Evolutionary conservation across 495 filamentous ascomycete species (phyloP), one percentile per base, ranked within the genome.

Genomic region (Bathelium albidoporum): DNA sequence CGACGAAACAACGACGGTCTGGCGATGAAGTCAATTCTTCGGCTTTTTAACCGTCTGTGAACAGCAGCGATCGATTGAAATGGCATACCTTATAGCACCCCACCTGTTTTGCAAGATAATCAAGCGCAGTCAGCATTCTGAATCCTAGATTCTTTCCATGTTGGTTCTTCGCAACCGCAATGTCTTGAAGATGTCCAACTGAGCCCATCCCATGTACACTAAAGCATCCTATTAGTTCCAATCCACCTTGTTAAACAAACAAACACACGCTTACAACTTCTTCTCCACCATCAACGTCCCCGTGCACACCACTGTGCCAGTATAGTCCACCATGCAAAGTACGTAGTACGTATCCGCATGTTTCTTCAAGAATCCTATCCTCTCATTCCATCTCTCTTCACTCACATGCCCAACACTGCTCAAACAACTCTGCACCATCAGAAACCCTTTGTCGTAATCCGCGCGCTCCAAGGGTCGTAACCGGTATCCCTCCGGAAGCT

Each of bases 81-180:
- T 55, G 26, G 4, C 61, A 32, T 31, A 63, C 61, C 49, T 43
- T 63, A 31, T 63, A 58, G 31, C 61, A 63, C 3, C 61, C 61
- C 28, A 58, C 44, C 7, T 20, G 9, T 53, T 58, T 36, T 10
- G 61, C 43, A 11, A 63, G 29, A 29, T 14, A 58, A 34, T 34
- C 31, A 2, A 63, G 31, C 18, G 61, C 61, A 12, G 52, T 53
- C 22, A 63, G 31, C 29, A 63, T 49, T 32, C 61, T 32, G 12
- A 63, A 43, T 9, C 61, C 61, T 49, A 63, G 52, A 16, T 63
- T 63, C 44, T 58, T 55, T 5, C 61, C 61, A 34, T 63, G 52
- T 28, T 63, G 61, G 39, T 63, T 53, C 44, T 43, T 55, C 26
- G 61, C 28, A 18, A 63, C 61, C 20, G 49, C 61, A 20, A 63